These are phyloP conservation scores for Bisporella sp. DNA, from an alignment of 2,329 filamentous ascomycete genomes.

Conservation along the genomic window DNA sequence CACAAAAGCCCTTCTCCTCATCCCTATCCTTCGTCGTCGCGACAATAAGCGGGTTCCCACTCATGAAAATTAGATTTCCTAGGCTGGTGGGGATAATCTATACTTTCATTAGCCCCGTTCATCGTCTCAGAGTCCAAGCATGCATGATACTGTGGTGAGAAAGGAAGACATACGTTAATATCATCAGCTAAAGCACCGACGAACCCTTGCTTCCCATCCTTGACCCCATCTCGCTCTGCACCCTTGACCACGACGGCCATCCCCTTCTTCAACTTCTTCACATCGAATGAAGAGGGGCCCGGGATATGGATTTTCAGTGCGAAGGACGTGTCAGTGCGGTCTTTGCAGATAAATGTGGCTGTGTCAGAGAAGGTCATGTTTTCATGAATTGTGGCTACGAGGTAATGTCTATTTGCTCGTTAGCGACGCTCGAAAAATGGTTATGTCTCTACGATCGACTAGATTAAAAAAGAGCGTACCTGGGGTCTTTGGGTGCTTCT, in stretches of 20 bases:
- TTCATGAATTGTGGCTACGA: conserved; percentile 20
- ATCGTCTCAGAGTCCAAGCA: not conserved
- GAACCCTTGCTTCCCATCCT: conserved; percentile 22
- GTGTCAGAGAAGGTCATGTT: conserved; percentile 23
- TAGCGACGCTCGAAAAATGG: not conserved
- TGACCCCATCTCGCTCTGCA: conserved; percentile 15
- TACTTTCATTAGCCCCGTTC: not conserved
- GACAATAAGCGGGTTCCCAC: conserved; percentile 1
- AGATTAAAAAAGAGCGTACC: not conserved
- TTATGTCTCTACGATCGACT: not conserved
- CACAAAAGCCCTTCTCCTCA: conserved; percentile 9
- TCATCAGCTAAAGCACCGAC: conserved; percentile 10
- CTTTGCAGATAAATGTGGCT: conserved; percentile 23
- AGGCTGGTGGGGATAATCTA: conserved; percentile 19
- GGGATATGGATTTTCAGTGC: conserved; percentile 14
- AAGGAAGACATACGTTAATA: not conserved
- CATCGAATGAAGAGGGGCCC: conserved; percentile 9
- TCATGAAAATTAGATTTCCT: conserved; percentile 16
- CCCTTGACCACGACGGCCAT: conserved; percentile 12
- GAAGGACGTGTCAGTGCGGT: conserved; percentile 13
- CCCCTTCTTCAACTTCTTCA: conserved; percentile 18
- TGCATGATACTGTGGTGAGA: not conserved
- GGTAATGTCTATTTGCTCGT: conserved; percentile 5
- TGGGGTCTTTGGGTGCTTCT: conserved; percentile 1
- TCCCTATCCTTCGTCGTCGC: not conserved